Percentiles rank a stretch among this genome's conserved stretches.
These are phyloP conservation scores for Panicum miliaceum DNA, from an alignment of 176 grass and related monocot genomes.

Conservation along the genomic window DNA sequence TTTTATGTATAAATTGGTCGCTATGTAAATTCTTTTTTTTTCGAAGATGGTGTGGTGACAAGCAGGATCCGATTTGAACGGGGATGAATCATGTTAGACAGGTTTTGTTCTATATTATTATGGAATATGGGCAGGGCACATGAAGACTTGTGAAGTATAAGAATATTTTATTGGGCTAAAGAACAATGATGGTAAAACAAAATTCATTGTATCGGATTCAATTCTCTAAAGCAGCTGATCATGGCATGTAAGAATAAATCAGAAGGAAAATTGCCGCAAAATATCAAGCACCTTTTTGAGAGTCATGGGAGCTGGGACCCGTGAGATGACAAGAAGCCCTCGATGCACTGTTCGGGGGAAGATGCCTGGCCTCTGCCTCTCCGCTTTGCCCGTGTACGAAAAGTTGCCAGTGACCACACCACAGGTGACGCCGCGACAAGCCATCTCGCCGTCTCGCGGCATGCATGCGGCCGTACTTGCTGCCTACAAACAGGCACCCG, in stretches of 20 bases:
- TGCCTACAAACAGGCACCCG: not conserved
- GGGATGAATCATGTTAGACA: not conserved
- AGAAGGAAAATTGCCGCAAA: not conserved
- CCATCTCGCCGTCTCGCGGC: slow-evolving; percentile 35
- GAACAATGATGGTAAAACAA: not conserved
- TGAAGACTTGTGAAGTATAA: not conserved
- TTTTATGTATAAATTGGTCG: not conserved
- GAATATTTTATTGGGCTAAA: not conserved
- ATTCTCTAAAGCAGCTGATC: not conserved
- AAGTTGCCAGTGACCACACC: slow-evolving; percentile 29
- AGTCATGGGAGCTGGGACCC: not conserved
- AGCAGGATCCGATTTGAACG: not conserved
- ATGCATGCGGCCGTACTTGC: slow-evolving; percentile 5
- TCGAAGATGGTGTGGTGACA: not conserved
- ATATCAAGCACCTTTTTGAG: not conserved
- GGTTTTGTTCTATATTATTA: slow-evolving; percentile 4
- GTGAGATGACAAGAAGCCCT: slow-evolving; percentile 1
- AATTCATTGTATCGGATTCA: slow-evolving; percentile 27
- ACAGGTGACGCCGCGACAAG: not conserved
- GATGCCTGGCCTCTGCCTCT: slow-evolving; percentile 5
- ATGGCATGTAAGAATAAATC: not conserved
- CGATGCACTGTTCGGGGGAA: not conserved
- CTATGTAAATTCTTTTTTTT: not conserved
- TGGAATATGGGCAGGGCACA: not conserved
- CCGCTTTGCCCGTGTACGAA: slow-evolving; percentile 16